These are phyloP conservation scores for Ambrosia hybrid DNA, from an alignment of 140 eudicot genomes.

Conservation along the genomic window DNA sequence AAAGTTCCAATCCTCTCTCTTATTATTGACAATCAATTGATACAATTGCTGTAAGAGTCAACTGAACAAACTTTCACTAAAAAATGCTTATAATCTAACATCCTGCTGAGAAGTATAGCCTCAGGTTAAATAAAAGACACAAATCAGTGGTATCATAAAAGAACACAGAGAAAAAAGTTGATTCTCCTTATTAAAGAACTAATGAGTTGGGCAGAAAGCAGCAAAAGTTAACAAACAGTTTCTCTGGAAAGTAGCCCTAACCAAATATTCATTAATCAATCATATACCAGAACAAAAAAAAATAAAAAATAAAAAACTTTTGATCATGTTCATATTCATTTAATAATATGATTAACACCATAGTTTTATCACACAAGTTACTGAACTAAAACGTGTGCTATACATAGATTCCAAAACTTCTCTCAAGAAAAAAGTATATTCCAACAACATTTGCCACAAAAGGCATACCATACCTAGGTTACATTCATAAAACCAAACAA, in stretches of 20 bases:
- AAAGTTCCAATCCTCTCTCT: no score
- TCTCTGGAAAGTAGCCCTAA: slow-evolving; percentile 1
- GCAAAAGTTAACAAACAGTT: slow-evolving; percentile 12
- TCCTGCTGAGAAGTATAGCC: neutral
- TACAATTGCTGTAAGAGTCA: neutral
- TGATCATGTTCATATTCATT: neutral
- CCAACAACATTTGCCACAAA: slow-evolving; percentile 11
- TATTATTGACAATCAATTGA: neutral
- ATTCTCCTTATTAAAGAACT: neutral
- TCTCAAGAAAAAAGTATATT: neutral
- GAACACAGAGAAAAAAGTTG: slow-evolving; percentile 3
- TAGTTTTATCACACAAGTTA: slow-evolving; percentile 3
- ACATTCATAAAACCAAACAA: neutral
- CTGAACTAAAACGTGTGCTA: neutral
- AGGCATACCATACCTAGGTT: neutral
- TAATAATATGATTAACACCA: neutral
- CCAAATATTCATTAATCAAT: neutral
- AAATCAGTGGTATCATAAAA: neutral
- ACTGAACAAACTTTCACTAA: neutral
- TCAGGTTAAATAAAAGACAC: neutral
- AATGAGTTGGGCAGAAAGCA: slow-evolving; percentile 18
- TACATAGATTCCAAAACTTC: slow-evolving; percentile 4
- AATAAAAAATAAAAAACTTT: neutral
- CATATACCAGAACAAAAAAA: slow-evolving; percentile 10
- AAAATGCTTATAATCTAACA: neutral